Evolutionary conservation across 23 red algal species (phyloP).

Genomic region (Pyropia haitanensis): DNA sequence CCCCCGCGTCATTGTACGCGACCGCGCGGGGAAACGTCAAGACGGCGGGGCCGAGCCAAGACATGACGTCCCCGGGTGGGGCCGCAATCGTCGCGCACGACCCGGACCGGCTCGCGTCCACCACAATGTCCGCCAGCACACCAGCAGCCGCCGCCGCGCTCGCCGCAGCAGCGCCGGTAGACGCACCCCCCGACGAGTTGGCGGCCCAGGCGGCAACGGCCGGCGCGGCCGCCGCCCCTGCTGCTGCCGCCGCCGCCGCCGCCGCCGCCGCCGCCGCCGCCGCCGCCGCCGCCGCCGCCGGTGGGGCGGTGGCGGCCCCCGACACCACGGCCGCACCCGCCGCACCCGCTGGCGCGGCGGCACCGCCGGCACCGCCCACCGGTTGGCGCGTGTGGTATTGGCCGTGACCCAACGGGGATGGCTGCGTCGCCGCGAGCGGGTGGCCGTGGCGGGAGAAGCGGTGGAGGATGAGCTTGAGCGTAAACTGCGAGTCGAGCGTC

Average conservation of each 20-base stretch:
- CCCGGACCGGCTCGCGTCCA: no score
- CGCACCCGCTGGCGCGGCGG: slow-evolving; percentile 3
- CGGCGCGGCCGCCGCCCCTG: background rate
- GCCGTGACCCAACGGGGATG: no score
- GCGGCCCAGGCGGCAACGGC: slow-evolving; percentile 9
- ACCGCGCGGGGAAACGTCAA: slow-evolving; percentile 73
- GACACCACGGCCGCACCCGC: background rate
- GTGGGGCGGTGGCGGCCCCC: no score
- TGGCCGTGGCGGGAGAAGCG: slow-evolving; percentile 25
- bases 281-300: background rate
- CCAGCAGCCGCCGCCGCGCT: no score
- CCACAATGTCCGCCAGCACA: no score
- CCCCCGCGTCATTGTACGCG: slow-evolving; percentile 86
- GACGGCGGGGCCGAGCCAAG: slow-evolving; percentile 20
- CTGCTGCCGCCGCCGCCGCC: no score
- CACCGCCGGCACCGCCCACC: background rate
- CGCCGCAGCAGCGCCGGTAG: no score
- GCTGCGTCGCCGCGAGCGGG: background rate
- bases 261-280: background rate
- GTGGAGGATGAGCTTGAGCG: slow-evolving; percentile 62
- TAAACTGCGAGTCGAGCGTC: slow-evolving; percentile 39
- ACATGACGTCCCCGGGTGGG: slow-evolving; percentile 1
- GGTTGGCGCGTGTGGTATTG: background rate
- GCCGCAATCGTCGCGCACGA: background rate
- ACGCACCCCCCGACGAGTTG: no score